Evolutionary conservation across 2,329 filamentous ascomycete species (phyloP).

Genomic region (Xenoacremonium recifei): DNA sequence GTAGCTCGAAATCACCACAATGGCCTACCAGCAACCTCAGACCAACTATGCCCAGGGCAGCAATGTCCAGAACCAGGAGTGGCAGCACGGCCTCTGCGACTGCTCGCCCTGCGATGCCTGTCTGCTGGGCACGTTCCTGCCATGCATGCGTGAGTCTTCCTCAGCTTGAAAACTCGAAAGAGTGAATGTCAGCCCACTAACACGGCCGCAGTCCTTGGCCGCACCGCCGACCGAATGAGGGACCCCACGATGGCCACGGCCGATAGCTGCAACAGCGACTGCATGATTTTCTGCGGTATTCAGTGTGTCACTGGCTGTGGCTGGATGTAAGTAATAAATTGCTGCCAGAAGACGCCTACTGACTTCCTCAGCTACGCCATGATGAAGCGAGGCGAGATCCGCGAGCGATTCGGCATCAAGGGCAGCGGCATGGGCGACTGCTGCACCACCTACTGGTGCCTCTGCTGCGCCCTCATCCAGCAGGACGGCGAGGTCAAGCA

Average conservation of each 20-base stretch:
- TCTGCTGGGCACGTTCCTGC: slow-evolving; percentile 38
- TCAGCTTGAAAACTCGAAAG: not conserved
- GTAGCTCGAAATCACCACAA: slow-evolving; percentile 12
- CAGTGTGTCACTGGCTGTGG: slow-evolving; percentile 40
- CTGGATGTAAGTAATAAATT: slow-evolving; percentile 37
- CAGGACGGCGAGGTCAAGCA: slow-evolving; percentile 53
- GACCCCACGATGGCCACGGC: slow-evolving; percentile 41
- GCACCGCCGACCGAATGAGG: slow-evolving; percentile 42
- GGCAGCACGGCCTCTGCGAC: slow-evolving; percentile 37
- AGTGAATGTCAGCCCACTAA: slow-evolving; percentile 7
- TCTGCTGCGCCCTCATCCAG: slow-evolving; percentile 57
- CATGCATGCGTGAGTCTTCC: slow-evolving; percentile 41
- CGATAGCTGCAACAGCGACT: slow-evolving; percentile 41
- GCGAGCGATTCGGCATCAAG: slow-evolving; percentile 51
- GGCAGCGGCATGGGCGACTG: slow-evolving; percentile 49
- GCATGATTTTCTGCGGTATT: slow-evolving; percentile 38
- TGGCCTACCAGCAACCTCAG: slow-evolving; percentile 18
- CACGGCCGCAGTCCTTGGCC: slow-evolving; percentile 38
- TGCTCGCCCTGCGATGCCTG: slow-evolving; percentile 41
- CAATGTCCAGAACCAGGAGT: slow-evolving; percentile 31
- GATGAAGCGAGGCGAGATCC: slow-evolving; percentile 53
- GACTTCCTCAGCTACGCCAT: slow-evolving; percentile 39
- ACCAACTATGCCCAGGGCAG: slow-evolving; percentile 19
- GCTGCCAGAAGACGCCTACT: not conserved
- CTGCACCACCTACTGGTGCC: slow-evolving; percentile 53